phyloP scores from a whole-genome alignment of 257 asterid genomes.

The Marsdenia floribunda region DNA sequence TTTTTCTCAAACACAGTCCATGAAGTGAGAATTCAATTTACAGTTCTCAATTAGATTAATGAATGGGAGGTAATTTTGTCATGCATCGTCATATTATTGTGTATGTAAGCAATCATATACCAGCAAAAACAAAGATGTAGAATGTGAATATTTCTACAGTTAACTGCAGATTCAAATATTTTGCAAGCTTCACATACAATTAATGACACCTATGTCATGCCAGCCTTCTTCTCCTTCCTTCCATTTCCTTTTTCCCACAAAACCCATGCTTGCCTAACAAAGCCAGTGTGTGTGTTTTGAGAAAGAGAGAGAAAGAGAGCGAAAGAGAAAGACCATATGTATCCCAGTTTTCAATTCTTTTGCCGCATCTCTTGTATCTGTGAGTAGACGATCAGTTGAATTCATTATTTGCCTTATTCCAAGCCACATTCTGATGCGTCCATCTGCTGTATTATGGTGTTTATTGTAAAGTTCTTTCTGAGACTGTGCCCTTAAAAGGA shows the following conservation, averaged over 20 bases:
- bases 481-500: constrained; percentile 37
- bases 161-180: neutral
- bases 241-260: neutral
- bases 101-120: neutral
- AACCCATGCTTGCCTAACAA: neutral
- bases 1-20: neutral
- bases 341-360: constrained; percentile 65
- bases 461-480: constrained; percentile 57
- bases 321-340: constrained; percentile 53
- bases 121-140: neutral
- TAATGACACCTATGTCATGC: neutral
- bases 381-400: constrained; percentile 55
- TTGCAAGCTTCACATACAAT: neutral
- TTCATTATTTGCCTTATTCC: constrained; percentile 83
- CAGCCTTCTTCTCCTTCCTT: neutral
- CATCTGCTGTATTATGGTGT: constrained; percentile 63
- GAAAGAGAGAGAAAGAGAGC: neutral
- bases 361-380: constrained; percentile 63
- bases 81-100: neutral
- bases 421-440: constrained; percentile 76
- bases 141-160: neutral
- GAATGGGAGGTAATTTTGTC: neutral
- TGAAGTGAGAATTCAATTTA: neutral
- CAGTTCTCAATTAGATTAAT: neutral
- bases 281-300: neutral